Conservation (phyloP, 78 protist genomes). For the Dictyostelium capitatum region DNA sequence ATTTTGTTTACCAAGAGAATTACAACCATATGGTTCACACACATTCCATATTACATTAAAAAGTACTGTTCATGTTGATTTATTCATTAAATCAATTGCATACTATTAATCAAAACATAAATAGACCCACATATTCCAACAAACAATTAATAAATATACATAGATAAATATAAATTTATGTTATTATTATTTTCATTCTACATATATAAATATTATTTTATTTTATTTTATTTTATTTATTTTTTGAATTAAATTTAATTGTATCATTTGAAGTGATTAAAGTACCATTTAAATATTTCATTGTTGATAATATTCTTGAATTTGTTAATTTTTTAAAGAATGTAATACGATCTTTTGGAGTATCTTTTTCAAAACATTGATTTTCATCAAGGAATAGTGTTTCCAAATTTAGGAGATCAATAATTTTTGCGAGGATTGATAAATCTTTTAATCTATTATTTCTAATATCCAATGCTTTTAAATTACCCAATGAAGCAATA, state of each 20-base stretch:
- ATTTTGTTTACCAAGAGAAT: too few species aligned
- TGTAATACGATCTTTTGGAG: conserved; percentile 48
- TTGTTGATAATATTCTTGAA: conserved; percentile 21
- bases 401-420: conserved; percentile 28
- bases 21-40: too few species aligned
- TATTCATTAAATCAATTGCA: too few species aligned
- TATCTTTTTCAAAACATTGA: conserved; percentile 54
- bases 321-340: conserved; percentile 69
- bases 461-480: conserved; percentile 69
- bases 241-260: conserved; percentile 14
- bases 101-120: too few species aligned
- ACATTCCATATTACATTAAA: too few species aligned
- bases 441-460: conserved; percentile 74
- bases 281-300: conserved; percentile 59
- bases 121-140: too few species aligned
- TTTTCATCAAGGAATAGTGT: conserved; percentile 64
- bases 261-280: conserved; percentile 11
- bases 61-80: too few species aligned
- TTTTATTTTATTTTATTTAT: too few species aligned
- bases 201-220: too few species aligned
- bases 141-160: too few species aligned
- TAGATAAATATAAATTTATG: too few species aligned
- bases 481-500: conserved; percentile 3
- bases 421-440: neutral
- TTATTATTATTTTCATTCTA: too few species aligned